phyloP scores from a whole-genome alignment of 139 green algal genomes.

The Dunaliella primolecta region DNA sequence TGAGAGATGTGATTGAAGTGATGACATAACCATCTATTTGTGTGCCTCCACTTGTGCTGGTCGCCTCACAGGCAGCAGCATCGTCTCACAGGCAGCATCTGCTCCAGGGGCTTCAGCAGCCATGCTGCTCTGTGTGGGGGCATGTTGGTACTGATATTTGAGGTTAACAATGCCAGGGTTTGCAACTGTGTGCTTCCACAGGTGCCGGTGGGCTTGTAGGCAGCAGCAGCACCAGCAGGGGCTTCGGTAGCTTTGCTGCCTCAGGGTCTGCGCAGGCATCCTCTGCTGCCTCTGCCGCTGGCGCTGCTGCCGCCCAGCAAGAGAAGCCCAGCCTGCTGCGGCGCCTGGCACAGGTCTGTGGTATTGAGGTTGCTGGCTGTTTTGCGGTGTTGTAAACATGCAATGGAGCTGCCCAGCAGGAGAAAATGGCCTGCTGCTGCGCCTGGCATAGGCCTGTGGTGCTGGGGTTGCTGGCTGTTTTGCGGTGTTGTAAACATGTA shows the following conservation, averaged over 20 bases:
- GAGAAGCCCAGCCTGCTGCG: conserved; percentile 22
- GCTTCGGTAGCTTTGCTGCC: conserved; percentile 21
- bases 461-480: too few species aligned
- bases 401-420: too few species aligned
- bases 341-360: conserved; percentile 17
- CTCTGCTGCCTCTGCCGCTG: conserved; percentile 8
- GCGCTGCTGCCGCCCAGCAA: conserved; percentile 4
- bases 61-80: conserved; percentile 9
- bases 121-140: too few species aligned
- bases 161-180: too few species aligned
- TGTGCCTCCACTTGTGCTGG: conserved; percentile 24
- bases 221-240: conserved; percentile 17
- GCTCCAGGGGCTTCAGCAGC: conserved; percentile 17
- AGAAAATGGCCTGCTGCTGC: too few species aligned
- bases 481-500: neutral
- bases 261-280: neutral
- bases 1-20: neutral
- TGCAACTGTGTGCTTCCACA: too few species aligned
- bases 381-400: neutral
- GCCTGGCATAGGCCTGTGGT: too few species aligned
- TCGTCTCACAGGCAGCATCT: conserved; percentile 8
- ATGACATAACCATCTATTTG: neutral
- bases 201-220: conserved; percentile 16
- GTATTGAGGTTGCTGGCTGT: conserved; percentile 15
- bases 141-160: too few species aligned